Evolutionary conservation across 495 filamentous ascomycete species (phyloP).

Genomic region (Glonium stellatum): DNA sequence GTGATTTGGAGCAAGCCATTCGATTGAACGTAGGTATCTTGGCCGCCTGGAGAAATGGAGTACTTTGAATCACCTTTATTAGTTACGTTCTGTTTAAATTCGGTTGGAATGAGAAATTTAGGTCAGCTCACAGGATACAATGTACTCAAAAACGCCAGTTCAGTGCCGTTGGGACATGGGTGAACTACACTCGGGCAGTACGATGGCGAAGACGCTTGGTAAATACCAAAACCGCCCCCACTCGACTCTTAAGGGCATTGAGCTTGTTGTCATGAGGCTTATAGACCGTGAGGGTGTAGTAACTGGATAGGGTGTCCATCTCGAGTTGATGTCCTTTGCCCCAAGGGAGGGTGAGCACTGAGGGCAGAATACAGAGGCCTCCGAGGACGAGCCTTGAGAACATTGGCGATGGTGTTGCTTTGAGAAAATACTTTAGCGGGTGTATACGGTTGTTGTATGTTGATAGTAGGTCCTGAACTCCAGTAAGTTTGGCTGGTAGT

Average conservation of each 20-base stretch:
- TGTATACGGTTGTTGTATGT: background rate
- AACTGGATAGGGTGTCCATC: background rate
- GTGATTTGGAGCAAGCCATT: constrained; percentile 2
- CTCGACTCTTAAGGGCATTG: constrained; percentile 1
- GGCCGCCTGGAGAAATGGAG: background rate
- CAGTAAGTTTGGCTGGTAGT: no score
- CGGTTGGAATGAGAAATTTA: background rate
- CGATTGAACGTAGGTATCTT: background rate
- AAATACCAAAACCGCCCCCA: constrained; percentile 1
- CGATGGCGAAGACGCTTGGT: background rate
- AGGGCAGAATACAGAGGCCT: background rate
- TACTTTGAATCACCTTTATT: background rate
- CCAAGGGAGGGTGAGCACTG: constrained; percentile 12
- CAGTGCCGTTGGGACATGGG: background rate
- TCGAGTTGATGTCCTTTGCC: constrained; percentile 14
- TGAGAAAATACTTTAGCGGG: background rate
- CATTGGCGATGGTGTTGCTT: background rate
- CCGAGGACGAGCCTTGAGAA: background rate
- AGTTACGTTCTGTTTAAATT: background rate
- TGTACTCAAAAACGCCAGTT: background rate
- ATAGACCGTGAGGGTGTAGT: constrained; percentile 2
- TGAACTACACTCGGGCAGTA: background rate
- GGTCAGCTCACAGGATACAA: background rate
- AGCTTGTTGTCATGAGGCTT: background rate
- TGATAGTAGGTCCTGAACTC: background rate